Percentiles rank a stretch among this genome's conserved stretches.
Evolutionary conservation across 2,329 filamentous ascomycete species (phyloP).

Genomic region (Dactylonectria estremocensis): DNA sequence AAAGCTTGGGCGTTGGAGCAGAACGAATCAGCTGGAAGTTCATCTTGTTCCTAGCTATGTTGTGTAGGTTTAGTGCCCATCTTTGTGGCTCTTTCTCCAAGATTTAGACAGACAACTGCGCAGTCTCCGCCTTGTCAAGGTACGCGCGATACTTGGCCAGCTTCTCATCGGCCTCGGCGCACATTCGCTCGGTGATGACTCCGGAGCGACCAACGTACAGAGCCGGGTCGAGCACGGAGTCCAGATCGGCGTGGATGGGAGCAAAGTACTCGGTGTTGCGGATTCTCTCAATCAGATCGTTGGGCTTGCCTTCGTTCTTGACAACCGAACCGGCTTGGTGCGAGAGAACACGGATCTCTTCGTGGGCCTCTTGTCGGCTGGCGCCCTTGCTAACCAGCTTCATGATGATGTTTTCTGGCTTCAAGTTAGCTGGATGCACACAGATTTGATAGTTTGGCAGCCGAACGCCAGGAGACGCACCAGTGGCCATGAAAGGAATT

Average conservation of each 20-base stretch:
- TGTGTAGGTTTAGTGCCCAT: neutral
- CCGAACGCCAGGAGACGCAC: too few species aligned
- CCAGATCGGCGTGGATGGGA: slow-evolving; percentile 39
- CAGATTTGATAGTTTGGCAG: too few species aligned
- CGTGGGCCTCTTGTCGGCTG: slow-evolving; percentile 40
- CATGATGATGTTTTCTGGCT: slow-evolving; percentile 40
- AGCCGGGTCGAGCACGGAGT: slow-evolving; percentile 34
- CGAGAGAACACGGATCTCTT: slow-evolving; percentile 42
- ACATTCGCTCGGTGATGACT: slow-evolving; percentile 36
- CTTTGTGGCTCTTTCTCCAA: neutral
- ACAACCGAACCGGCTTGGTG: slow-evolving; percentile 36
- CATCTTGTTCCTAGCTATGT: neutral
- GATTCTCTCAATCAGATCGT: slow-evolving; percentile 40
- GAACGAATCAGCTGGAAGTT: too few species aligned
- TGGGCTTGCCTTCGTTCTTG: slow-evolving; percentile 38
- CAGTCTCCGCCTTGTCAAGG: slow-evolving; percentile 33
- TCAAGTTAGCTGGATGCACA: too few species aligned
- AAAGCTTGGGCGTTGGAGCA: neutral
- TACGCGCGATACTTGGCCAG: slow-evolving; percentile 31
- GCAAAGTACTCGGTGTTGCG: slow-evolving; percentile 41
- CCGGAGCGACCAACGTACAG: slow-evolving; percentile 37
- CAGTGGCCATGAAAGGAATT: slow-evolving; percentile 38
- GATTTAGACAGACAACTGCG: slow-evolving; percentile 31
- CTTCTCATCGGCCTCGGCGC: slow-evolving; percentile 36
- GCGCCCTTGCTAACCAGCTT: slow-evolving; percentile 34